These are phyloP conservation scores for Fusarium foetens DNA, from an alignment of 2,329 filamentous ascomycete genomes.

Conservation along the genomic window DNA sequence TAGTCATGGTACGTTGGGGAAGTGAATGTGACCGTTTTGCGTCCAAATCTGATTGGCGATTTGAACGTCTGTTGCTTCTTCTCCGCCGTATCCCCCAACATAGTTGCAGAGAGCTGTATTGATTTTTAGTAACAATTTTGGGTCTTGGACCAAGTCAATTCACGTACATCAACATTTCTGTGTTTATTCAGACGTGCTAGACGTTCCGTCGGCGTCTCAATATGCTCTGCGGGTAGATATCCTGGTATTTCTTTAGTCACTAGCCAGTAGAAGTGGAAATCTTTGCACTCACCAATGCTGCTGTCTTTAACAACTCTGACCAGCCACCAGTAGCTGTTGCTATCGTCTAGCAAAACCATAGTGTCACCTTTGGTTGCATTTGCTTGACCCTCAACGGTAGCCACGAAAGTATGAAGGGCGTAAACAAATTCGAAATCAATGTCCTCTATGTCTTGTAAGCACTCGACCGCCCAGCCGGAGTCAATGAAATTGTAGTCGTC, in stretches of 20 bases:
- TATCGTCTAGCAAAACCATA: slow-evolving; percentile 97
- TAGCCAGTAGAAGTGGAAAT: not conserved
- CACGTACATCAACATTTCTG: slow-evolving; percentile 91
- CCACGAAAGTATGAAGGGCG: slow-evolving; percentile 95
- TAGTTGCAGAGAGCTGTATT: slow-evolving; percentile 66
- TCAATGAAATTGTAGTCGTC: slow-evolving; percentile 73
- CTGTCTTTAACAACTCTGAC: slow-evolving; percentile 97
- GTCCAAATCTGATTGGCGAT: slow-evolving; percentile 79
- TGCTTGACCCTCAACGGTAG: slow-evolving; percentile 96
- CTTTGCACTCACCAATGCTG: slow-evolving; percentile 74
- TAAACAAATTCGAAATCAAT: slow-evolving; percentile 99
- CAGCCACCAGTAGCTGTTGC: slow-evolving; percentile 99
- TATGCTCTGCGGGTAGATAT: slow-evolving; percentile 96
- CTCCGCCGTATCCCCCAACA: slow-evolving; percentile 73
- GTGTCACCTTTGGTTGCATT: slow-evolving; percentile 99
- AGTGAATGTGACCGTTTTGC: slow-evolving; percentile 88
- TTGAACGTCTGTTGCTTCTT: slow-evolving; percentile 86
- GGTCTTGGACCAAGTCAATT: not conserved
- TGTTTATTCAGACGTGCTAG: slow-evolving; percentile 96
- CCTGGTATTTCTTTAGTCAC: slow-evolving; percentile 62
- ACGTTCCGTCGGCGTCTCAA: slow-evolving; percentile 96
- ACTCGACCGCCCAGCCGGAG: slow-evolving; percentile 78
- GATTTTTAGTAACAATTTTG: slow-evolving; percentile 13
- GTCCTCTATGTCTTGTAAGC: slow-evolving; percentile 95
- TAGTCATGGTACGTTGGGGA: slow-evolving; percentile 89